A percentile compares a stretch with the other conserved stretches of the same genome.
Conservation (phyloP, 75 land plant species). For the Pinus albicaulis region DNA sequence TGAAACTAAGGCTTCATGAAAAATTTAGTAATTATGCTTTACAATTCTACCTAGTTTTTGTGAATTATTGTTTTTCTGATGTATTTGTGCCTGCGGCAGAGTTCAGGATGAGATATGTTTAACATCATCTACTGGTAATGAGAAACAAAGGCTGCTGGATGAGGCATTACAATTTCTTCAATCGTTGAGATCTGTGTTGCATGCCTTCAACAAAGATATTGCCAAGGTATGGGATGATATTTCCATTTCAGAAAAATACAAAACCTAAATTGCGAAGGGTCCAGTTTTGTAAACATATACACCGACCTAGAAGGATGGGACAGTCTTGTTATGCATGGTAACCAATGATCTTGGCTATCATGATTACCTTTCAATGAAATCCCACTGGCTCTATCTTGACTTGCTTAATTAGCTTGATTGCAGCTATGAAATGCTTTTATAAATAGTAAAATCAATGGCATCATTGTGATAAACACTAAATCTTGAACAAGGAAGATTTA, state of each 20-base stretch:
- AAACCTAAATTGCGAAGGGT: not conserved
- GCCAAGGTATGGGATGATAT: conserved; percentile 45
- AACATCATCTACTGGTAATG: not conserved
- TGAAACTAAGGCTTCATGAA: not conserved
- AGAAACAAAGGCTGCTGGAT: conserved; percentile 11
- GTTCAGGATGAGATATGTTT: not conserved
- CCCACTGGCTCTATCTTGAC: not conserved
- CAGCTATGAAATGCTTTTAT: not conserved
- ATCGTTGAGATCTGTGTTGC: conserved; percentile 34
- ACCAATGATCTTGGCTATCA: not conserved
- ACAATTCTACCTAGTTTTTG: not conserved
- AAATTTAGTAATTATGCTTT: not conserved
- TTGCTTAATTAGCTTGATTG: not conserved
- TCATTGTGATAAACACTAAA: not conserved
- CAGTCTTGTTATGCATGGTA: not conserved
- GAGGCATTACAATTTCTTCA: conserved; percentile 36
- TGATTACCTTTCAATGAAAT: not conserved
- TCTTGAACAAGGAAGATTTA: not conserved
- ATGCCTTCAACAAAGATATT: conserved; percentile 56
- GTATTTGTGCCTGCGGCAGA: conserved; percentile 2
- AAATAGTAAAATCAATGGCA: not conserved
- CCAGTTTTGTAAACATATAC: too few species aligned
- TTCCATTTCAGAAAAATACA: not conserved
- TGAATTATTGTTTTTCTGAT: not conserved
- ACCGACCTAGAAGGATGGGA: not conserved